phyloP scores from a whole-genome alignment of 1,284 basidiomycete species.

The Bondarzewia mesenterica region DNA sequence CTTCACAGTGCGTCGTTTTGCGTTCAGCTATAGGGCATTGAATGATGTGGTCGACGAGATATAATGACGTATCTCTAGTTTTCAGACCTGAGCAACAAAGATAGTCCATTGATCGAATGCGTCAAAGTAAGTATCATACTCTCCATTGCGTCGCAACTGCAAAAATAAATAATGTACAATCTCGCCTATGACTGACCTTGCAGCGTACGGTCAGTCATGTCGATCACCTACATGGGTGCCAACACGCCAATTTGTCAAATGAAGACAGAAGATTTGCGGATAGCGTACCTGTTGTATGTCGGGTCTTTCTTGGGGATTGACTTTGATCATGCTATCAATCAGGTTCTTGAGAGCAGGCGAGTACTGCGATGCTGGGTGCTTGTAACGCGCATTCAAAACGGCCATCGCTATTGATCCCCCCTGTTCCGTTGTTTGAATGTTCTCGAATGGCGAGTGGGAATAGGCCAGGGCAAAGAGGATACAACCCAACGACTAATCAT shows the following conservation, averaged over 20 bases:
- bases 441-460: constrained; percentile 90
- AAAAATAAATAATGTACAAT: background rate
- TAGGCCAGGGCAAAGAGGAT: constrained; percentile 89
- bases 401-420: constrained; percentile 94
- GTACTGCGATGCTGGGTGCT: constrained; percentile 76
- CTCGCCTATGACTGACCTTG: background rate
- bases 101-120: too few relatives aligned
- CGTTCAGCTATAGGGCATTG: too few relatives aligned
- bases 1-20: too few relatives aligned
- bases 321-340: constrained; percentile 78
- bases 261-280: background rate
- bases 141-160: background rate
- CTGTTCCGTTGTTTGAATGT: constrained; percentile 76
- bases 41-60: too few relatives aligned
- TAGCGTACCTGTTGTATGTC: constrained; percentile 72
- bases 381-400: constrained; percentile 85
- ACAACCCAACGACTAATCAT: constrained; percentile 79
- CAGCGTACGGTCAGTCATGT: background rate
- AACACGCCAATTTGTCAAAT: background rate
- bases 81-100: too few relatives aligned
- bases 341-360: constrained; percentile 74
- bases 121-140: background rate
- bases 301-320: constrained; percentile 74
- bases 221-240: background rate
- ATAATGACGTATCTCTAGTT: too few relatives aligned